These are phyloP conservation scores for Trichoderma oligosporum DNA, from an alignment of 2,329 filamentous ascomycete genomes.

Conservation along the genomic window DNA sequence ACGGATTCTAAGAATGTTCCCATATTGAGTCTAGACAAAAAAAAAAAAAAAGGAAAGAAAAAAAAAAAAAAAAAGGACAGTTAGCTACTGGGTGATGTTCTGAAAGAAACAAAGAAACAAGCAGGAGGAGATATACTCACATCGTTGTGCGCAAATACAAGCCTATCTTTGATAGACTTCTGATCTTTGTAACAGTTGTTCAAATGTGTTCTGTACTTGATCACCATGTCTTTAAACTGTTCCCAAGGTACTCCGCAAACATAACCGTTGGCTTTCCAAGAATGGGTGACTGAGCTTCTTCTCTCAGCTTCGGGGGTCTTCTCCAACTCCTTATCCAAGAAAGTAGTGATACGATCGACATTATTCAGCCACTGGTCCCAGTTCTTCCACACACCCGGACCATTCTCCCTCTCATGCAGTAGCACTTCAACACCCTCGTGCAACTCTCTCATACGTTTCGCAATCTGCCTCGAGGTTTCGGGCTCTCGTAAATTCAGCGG, in stretches of 20 bases:
- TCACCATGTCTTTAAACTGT: constrained; percentile 68
- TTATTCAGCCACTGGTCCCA: constrained; percentile 88
- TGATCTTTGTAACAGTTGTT: constrained; percentile 65
- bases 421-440: constrained; percentile 90
- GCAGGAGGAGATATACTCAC: constrained; percentile 48
- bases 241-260: constrained; percentile 84
- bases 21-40: constrained; percentile 96
- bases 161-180: constrained; percentile 63
- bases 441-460: constrained; percentile 94
- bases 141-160: constrained; percentile 98
- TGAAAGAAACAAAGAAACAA: too few species aligned
- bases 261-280: constrained; percentile 67
- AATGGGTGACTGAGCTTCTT: constrained; percentile 34
- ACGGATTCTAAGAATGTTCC: constrained; percentile 79
- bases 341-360: constrained; percentile 56
- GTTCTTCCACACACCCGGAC: constrained; percentile 82
- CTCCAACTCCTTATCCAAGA: constrained; percentile 57
- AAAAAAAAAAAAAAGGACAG: neutral
- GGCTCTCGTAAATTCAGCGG: constrained; percentile 71
- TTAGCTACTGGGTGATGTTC: constrained; percentile 19
- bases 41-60: too few species aligned
- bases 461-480: constrained; percentile 86
- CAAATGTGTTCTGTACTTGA: constrained; percentile 75
- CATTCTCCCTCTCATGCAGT: constrained; percentile 69
- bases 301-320: constrained; percentile 30